Conservation (phyloP, 148 eudicot species). For the Oxyria digyna region DNA sequence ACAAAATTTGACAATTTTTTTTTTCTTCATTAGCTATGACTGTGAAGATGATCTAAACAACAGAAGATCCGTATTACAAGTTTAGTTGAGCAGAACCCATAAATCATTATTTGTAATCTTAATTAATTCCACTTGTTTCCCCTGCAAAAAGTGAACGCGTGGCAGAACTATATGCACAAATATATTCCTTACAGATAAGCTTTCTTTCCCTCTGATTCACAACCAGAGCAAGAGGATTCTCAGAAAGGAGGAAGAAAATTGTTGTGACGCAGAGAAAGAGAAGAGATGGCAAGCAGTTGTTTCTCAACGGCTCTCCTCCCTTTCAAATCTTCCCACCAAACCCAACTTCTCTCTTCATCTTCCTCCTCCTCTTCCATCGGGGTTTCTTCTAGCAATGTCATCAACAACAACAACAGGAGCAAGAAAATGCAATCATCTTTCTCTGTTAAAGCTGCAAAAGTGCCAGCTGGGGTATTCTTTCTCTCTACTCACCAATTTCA, state of each 20-base stretch:
- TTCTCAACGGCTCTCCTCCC: background rate
- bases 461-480: conserved; percentile 8
- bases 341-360: background rate
- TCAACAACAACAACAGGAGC: background rate
- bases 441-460: conserved; percentile 9
- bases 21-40: no score
- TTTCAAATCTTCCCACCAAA: background rate
- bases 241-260: background rate
- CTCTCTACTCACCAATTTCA: background rate
- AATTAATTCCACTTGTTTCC: no score
- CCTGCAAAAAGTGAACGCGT: background rate
- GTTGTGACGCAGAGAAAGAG: background rate
- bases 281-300: conserved; percentile 2
- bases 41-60: no score
- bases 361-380: background rate
- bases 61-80: no score
- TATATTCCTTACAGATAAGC: background rate
- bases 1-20: no score
- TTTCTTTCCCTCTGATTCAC: background rate
- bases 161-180: background rate
- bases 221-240: background rate
- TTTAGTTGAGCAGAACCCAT: no score
- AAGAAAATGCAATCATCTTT: conserved; percentile 3
- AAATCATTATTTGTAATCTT: no score
- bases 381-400: background rate